Evolutionary conservation across 768 basidiomycete genomes (phyloP).

Genomic region (Hygrophorus pudorinus): DNA sequence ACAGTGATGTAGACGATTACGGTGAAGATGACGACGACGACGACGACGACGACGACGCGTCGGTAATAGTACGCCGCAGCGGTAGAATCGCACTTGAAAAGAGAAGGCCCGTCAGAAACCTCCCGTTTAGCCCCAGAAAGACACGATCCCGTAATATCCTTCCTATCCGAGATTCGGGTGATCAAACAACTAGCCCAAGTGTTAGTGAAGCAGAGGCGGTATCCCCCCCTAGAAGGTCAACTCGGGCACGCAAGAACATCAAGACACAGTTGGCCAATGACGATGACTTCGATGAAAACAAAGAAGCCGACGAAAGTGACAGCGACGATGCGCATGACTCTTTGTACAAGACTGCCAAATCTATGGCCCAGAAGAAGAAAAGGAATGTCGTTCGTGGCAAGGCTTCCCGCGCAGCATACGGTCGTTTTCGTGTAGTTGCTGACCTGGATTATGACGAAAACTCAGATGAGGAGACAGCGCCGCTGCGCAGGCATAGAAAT

Average conservation of each 20-base stretch:
- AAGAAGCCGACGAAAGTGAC: slow-evolving; percentile 20
- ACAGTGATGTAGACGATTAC: slow-evolving; percentile 14
- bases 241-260: slow-evolving; percentile 30
- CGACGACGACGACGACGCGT: slow-evolving; percentile 15
- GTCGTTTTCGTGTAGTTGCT: slow-evolving; percentile 30
- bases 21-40: slow-evolving; percentile 21
- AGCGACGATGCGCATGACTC: slow-evolving; percentile 14
- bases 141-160: slow-evolving; percentile 31
- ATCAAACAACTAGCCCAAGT: slow-evolving; percentile 18
- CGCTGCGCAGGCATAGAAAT: slow-evolving; percentile 48
- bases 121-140: slow-evolving; percentile 65
- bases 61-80: slow-evolving; percentile 10
- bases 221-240: slow-evolving; percentile 33
- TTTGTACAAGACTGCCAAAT: slow-evolving; percentile 3
- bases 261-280: slow-evolving; percentile 24
- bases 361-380: slow-evolving; percentile 4
- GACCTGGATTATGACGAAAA: slow-evolving; percentile 36
- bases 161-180: slow-evolving; percentile 28
- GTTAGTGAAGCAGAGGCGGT: slow-evolving; percentile 15
- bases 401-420: slow-evolving; percentile 30
- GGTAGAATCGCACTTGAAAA: slow-evolving; percentile 7
- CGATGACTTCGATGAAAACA: slow-evolving; percentile 20
- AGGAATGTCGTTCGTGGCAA: slow-evolving; percentile 9
- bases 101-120: slow-evolving; percentile 18
- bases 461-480: slow-evolving; percentile 47